These are phyloP conservation scores for Myriosclerotinia curreyana DNA, from an alignment of 2,329 filamentous ascomycete species.

Conservation along the genomic window DNA sequence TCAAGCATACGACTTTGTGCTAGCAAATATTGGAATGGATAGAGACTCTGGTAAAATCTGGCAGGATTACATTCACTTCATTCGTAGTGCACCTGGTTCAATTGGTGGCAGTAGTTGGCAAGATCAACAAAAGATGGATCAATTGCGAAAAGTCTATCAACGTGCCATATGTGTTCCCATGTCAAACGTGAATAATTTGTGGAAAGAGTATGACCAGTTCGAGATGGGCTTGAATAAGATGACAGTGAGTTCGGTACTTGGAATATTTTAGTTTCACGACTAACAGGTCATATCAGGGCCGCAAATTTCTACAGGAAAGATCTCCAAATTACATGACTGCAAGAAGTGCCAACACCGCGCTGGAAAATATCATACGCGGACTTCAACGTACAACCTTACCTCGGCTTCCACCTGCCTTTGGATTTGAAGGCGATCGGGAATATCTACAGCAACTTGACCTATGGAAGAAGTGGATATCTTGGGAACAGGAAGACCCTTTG, in stretches of 20 bases:
- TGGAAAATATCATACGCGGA: constrained; percentile 83
- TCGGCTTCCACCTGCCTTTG: constrained; percentile 74
- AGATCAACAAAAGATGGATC: constrained; percentile 97
- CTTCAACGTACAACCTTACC: constrained; percentile 76
- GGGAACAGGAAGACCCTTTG: constrained; percentile 91
- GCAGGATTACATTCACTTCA: constrained; percentile 92
- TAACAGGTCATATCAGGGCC: constrained; percentile 56
- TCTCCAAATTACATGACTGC: constrained; percentile 96
- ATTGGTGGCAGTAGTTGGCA: constrained; percentile 89
- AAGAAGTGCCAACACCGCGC: constrained; percentile 79
- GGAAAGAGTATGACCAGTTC: constrained; percentile 98
- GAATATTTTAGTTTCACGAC: constrained; percentile 20
- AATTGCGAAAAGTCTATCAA: constrained; percentile 87
- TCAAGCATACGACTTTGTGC: constrained; percentile 87
- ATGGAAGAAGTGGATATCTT: constrained; percentile 92
- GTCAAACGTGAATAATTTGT: constrained; percentile 75
- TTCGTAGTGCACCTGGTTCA: constrained; percentile 81
- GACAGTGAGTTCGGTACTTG: constrained; percentile 56
- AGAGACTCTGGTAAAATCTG: constrained; percentile 86
- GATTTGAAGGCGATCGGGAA: constrained; percentile 83
- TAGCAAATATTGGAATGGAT: constrained; percentile 86
- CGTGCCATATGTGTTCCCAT: constrained; percentile 85
- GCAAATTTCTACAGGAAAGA: constrained; percentile 90
- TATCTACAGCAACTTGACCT: constrained; percentile 79
- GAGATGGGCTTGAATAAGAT: constrained; percentile 92